phyloP scores from a whole-genome alignment of 2,329 filamentous ascomycete genomes.

The Madurella mycetomatis region DNA sequence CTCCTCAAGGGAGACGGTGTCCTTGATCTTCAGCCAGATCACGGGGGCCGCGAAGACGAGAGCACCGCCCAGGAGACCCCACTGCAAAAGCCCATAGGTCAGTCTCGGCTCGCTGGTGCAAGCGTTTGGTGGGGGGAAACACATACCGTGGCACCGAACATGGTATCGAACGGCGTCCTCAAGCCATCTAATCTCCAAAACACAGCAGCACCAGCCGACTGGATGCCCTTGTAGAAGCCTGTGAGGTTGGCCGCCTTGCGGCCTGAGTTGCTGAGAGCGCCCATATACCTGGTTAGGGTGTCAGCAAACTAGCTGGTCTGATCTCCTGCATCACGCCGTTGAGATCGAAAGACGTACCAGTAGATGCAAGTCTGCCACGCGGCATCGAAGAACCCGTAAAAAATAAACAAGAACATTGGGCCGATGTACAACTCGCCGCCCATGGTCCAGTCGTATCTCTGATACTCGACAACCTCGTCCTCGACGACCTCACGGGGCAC shows the following conservation, averaged over 20 bases:
- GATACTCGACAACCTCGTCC: constrained; percentile 21
- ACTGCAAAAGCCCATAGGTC: constrained; percentile 42
- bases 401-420: constrained; percentile 84
- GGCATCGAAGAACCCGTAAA: constrained; percentile 86
- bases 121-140: background rate
- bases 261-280: constrained; percentile 84
- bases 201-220: constrained; percentile 79
- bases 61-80: constrained; percentile 70
- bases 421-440: constrained; percentile 58
- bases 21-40: constrained; percentile 73
- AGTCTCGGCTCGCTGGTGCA: background rate
- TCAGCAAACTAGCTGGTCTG: background rate
- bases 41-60: constrained; percentile 74
- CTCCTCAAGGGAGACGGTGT: constrained; percentile 74
- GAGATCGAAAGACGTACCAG: constrained; percentile 71
- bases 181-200: constrained; percentile 66
- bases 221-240: constrained; percentile 54
- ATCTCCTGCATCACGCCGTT: constrained; percentile 21
- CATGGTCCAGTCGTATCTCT: constrained; percentile 59
- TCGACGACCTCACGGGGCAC: constrained; percentile 41
- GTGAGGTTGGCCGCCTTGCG: constrained; percentile 89
- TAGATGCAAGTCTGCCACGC: constrained; percentile 88
- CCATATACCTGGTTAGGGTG: constrained; percentile 70
- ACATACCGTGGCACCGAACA: constrained; percentile 59
- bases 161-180: constrained; percentile 60